Evolutionary conservation across 192 early-diverging fungal genomes (phyloP), one percentile per base, ranked within the genome.

Genomic region (Backusella tarrabulga): DNA sequence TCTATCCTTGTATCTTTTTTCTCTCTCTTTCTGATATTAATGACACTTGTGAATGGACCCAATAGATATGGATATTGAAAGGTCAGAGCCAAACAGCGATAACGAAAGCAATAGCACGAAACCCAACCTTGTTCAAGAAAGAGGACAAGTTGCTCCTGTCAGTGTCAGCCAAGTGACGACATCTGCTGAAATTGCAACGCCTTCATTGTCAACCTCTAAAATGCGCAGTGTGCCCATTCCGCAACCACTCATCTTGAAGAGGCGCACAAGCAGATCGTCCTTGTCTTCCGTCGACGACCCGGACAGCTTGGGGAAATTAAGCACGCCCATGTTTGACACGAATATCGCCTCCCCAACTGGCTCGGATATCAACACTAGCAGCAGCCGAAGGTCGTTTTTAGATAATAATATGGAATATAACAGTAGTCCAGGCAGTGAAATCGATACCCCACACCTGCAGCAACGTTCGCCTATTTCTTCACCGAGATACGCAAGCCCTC

Each of bases 201-300:
- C 66, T 11, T 73, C 77, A 23, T 32, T 40, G 12, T 75, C 74
- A 14, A 46, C 17, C n/a, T 34, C 44, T 0, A 78, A 78, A 76
- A 17, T 80, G 38, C 69, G 75, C 7, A 82, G 73, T 69, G 80
- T 82, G 14, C 80, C 80, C 35, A 82, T 82, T 56, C 80, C 80
- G 11, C 80, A 82, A 21, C 80, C 80, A 38, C 50, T 82, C 29
- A 38, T 82, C 36, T 60, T 82, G 35, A 77, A 76, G 46, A 46
- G 77, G 4, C 76, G 77, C 8, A 77, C 77, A 6, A 82, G 80
- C 32, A 73, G 77, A 38, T 82, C 80, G 2, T 82, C 80, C 0
- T 29, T 82, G n/a, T 78, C 76, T 34, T 81, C 80, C 4, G 34
- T 38, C 9, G 80, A 82, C 40, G 80, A 82, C 8, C 19, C 67